Evolutionary conservation across 768 basidiomycete species (phyloP), one percentile per base, ranked within the genome.

Genomic region (Phaeotremella skinneri): DNA sequence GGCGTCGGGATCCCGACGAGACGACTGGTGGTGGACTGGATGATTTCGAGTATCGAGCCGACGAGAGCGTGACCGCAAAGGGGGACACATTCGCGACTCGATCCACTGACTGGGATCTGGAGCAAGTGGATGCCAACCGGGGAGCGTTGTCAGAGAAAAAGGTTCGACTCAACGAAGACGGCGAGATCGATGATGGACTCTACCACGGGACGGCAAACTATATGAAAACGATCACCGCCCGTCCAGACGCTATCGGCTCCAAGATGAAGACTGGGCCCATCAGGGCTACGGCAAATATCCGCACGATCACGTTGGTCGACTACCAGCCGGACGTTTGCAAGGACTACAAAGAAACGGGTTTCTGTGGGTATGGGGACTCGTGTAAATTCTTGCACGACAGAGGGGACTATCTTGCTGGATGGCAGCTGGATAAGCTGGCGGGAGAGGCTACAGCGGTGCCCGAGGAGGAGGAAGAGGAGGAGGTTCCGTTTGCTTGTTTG

Each of bases 291-390:
- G 43, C 88, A 76, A 79, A 97, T 89, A 59, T 99, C 66, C 84
- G 91, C 56, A 93, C 90, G 2, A 93, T 94, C 47, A 98, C 94
- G 2, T 87, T 97, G 58, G 83, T 90, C 47, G 94, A 99, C 81
- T 99, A 97, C 78, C 94, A 99, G 77, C 94, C 94, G 2, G 94
- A 98, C 72, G 94, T 99, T 17, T 99, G 94, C 79, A 99, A 99
- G 78, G 94, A 98, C 78, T 99, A 99, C 79, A 97, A 96, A 85
- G 94, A 98, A 80, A 99, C 96, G 52, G 96, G 96, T 0, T 99
- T 90, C 75, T 99, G 96, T 78, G 96, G 96, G 21, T 99, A 94
- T 76, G 96, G 96, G 29, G 96, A 99, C 78, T 92, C 91, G 2
- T 99, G 96, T 79, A 98, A 97, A 82, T 97, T 97, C 81, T 82